These are phyloP conservation scores for Talaromyces sp. DNA, from an alignment of 2,329 filamentous ascomycete genomes.

Conservation along the genomic window DNA sequence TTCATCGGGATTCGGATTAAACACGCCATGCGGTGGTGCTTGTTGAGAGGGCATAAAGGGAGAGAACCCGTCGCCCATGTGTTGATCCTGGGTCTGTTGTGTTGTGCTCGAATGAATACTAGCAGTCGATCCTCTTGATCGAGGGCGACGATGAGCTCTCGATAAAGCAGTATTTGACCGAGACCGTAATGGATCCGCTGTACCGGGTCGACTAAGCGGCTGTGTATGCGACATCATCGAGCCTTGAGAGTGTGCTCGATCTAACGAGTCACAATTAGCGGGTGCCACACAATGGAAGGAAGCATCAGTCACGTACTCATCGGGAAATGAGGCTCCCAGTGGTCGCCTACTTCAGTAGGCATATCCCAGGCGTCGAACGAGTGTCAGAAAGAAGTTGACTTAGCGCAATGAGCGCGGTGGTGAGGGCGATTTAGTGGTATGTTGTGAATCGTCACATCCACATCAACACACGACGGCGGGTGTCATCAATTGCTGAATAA, in stretches of 20 bases:
- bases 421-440: constrained; percentile 25
- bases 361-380: constrained; percentile 24
- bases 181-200: constrained; percentile 39
- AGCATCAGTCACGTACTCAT: constrained; percentile 20
- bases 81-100: constrained; percentile 43
- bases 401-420: constrained; percentile 12
- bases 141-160: constrained; percentile 39
- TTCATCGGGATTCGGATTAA: constrained; percentile 42
- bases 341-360: constrained; percentile 35
- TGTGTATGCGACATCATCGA: constrained; percentile 40
- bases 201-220: constrained; percentile 40
- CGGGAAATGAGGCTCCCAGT: constrained; percentile 18
- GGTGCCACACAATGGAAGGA: constrained; percentile 8
- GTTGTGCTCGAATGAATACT: constrained; percentile 49
- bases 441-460: constrained; percentile 29
- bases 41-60: constrained; percentile 39
- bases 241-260: constrained; percentile 36
- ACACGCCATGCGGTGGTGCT: constrained; percentile 33
- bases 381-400: not conserved
- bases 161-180: constrained; percentile 42
- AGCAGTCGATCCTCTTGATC: constrained; percentile 47
- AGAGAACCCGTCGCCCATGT: constrained; percentile 37
- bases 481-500: constrained; percentile 13
- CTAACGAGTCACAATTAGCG: constrained; percentile 23
- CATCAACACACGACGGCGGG: constrained; percentile 23